Evolutionary conservation across 495 filamentous ascomycete genomes (phyloP).

Genomic region (Neurospora sp.): DNA sequence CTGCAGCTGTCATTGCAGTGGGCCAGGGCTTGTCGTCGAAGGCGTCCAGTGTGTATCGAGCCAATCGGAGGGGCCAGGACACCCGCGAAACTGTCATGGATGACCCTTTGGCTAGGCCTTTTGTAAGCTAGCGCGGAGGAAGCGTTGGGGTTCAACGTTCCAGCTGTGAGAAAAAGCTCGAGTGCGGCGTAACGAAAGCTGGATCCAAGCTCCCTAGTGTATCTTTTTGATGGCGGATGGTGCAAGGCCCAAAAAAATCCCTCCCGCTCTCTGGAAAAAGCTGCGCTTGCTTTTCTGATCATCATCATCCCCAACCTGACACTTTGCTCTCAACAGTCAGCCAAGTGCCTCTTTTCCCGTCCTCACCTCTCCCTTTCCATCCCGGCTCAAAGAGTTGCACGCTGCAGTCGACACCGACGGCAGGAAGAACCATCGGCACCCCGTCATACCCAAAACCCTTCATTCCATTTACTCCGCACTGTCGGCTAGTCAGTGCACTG

Average conservation of each 20-base stretch:
- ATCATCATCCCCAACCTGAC: constrained; percentile 2
- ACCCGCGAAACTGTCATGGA: background rate
- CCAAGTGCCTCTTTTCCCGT: background rate
- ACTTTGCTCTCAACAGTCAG: background rate
- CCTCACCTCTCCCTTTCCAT: background rate
- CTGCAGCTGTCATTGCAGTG: background rate
- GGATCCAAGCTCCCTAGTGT: constrained; percentile 19
- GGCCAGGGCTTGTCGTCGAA: background rate
- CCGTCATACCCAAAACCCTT: background rate
- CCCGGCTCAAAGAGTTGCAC: background rate
- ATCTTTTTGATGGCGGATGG: constrained; percentile 1
- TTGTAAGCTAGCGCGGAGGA: constrained; percentile 13
- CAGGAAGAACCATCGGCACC: background rate
- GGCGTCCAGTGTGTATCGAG: background rate
- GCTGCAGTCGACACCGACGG: background rate
- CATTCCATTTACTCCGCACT: background rate
- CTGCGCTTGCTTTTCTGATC: constrained; percentile 1
- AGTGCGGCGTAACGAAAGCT: constrained; percentile 6
- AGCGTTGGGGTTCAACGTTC: constrained; percentile 26
- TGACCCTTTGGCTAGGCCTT: constrained; percentile 11
- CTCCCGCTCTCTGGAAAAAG: constrained; percentile 12
- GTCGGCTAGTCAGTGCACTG: constrained; percentile 1
- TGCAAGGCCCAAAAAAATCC: constrained; percentile 21
- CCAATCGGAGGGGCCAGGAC: background rate
- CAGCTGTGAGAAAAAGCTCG: constrained; percentile 8